Evolutionary conservation across 345 rosid species (phyloP), one percentile per base, ranked within the genome.

Genomic region (Firmiana major): DNA sequence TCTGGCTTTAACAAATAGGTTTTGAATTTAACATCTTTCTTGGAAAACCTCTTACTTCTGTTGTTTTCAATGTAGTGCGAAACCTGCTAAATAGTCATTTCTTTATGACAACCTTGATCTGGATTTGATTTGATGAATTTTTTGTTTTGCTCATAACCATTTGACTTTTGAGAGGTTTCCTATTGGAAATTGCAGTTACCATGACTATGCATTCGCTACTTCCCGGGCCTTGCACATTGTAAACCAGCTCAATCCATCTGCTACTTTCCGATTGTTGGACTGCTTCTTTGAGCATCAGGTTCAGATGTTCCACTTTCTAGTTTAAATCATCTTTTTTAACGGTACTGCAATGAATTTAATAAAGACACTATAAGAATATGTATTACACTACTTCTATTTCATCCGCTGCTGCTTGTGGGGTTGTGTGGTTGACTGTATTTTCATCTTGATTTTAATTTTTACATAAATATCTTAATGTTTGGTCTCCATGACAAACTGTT

Each of bases 161-260:
- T 22, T 74, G 58, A 64, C 12, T 19, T 15, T 46, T 16, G 19
- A 38, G 63, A 54, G 38, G 43, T 19, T 71, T 42, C 0, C 65
- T 68, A 46, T 34, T 63, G 45, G 22, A 36, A 54, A 75, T 24
- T 81, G 88, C 88, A 95, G 99, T 40, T 93, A 88, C 85, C 99
- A 95, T 58, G 99, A 95, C 83, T 89, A 90, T 79, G 97, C 99
- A 2, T 95, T 67, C 73, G 91, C 84, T 15, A 79, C 90, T 43
- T 93, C 94, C 75, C 96, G 94, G 12, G 97, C 94, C 9, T 79
- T 95, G 82, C 94, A 95, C 80, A 87, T 95, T 26, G 94, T 86
- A 15, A 82, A 90, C 73, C 7, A 40, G 36, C 45, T 89, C 40
- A 85, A 90, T 80, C 46, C 88, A 63, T 86, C 86, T 49, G 89